Evolutionary conservation across 108 stramenopile species (phyloP), one percentile per base, ranked within the genome.

Genomic region (Cyclostephanos tholiformis): DNA sequence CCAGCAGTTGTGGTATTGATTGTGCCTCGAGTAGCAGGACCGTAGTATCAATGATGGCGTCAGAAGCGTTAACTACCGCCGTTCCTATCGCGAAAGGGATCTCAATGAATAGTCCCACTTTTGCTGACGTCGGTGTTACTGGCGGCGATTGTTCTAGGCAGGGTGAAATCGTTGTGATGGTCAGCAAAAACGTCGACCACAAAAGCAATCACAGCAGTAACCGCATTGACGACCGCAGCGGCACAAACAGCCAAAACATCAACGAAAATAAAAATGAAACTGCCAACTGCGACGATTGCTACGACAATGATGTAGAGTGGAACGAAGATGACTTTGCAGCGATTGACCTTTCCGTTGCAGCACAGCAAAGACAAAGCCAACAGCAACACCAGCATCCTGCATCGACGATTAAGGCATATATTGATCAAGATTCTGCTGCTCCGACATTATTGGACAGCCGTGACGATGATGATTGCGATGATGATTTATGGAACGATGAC

Each of bases 261-360:
- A 32, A 19, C 29, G 19, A 20, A n/a, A 20, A 11, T 0, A 60
- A 12, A 30, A 2, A 7, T 32, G 11, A 19, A 35, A n/a, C 4
- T 29, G 22, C 48, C 44, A 38, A 65, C 39, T 27, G 23, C 11
- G 27, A 55, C 25, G 53, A 55, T 1, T 64, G 66, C 26, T 66
- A 65, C 35, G 67, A 55, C 22, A 75, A 80, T 58, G 85, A 86
- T 26, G 76, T 83, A 59, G 77, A 81, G 70, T 86, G 85, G 56
- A 74, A 71, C 43, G 84, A 84, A 25, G 76, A 72, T 17, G 87
- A 83, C 35, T 76, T 86, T 22, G 81, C 75, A 23, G 53, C 73
- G n/a, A 44, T 86, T 62, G 89, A 90, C 67, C 72, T 71, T 12
- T 53, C 72, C 8, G 69, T 84, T 65, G 61, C 57, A 16, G 25